Conservation (phyloP, 129 eudicot genomes). For the Lonicera japonica region DNA sequence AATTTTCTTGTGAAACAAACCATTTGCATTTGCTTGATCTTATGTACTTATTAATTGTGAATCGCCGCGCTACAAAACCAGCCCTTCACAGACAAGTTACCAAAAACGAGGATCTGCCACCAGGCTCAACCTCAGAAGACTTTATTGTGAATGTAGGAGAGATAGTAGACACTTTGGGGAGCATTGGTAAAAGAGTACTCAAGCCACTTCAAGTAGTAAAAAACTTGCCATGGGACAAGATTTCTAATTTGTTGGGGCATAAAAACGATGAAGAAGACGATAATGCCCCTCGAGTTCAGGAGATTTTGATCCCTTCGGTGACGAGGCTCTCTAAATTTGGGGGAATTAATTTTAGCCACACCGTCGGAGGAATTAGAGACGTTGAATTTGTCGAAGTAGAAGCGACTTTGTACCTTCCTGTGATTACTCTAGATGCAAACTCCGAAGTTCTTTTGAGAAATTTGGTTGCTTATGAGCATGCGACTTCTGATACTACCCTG, state of each 20-base stretch:
- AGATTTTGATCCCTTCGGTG: too few species aligned
- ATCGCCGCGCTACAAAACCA: too few species aligned
- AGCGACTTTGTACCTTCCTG: slow-evolving; percentile 23
- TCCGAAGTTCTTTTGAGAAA: slow-evolving; percentile 37
- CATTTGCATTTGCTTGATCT: slow-evolving; percentile 33
- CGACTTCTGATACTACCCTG: slow-evolving; percentile 2
- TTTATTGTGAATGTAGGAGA: slow-evolving; percentile 12
- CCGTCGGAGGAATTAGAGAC: slow-evolving; percentile 13
- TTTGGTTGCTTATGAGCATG: slow-evolving; percentile 34
- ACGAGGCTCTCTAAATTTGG: too few species aligned
- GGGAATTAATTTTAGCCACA: slow-evolving; percentile 18
- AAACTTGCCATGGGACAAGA: slow-evolving; percentile 29
- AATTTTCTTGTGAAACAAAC: background rate
- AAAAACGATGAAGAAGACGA: too few species aligned
- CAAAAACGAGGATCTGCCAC: background rate
- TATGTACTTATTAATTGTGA: slow-evolving; percentile 31
- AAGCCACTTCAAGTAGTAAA: slow-evolving; percentile 17
- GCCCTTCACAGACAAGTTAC: background rate
- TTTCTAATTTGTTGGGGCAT: background rate
- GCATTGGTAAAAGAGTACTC: slow-evolving; percentile 10
- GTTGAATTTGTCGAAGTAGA: slow-evolving; percentile 9
- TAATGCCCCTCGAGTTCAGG: too few species aligned
- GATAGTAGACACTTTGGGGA: slow-evolving; percentile 21
- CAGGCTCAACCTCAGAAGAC: background rate
- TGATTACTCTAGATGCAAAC: slow-evolving; percentile 18